Evolutionary conservation across 352 stramenopile species (phyloP).

Genomic region (Phytophthora ohioensis): DNA sequence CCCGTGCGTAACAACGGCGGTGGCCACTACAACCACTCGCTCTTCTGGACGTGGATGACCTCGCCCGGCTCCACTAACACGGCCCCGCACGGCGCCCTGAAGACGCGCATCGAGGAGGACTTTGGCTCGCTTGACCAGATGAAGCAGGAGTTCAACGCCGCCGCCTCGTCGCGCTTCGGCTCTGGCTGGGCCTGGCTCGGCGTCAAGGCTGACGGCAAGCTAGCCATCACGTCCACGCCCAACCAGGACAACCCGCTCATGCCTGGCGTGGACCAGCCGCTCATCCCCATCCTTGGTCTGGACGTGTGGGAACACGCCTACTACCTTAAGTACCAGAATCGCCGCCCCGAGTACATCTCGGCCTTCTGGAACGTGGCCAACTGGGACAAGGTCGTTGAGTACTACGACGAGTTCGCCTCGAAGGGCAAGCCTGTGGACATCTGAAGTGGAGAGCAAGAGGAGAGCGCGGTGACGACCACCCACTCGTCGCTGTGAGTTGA

Average conservation of each 20-base stretch:
- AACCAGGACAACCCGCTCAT: conserved; percentile 97
- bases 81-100: conserved; percentile 79
- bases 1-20: conserved; percentile 88
- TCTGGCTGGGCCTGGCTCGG: conserved; percentile 93
- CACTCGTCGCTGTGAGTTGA: conserved; percentile 36
- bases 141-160: conserved; percentile 90
- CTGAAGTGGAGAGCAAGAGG: conserved; percentile 59
- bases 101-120: conserved; percentile 88
- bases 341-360: conserved; percentile 95
- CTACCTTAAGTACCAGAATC: conserved; percentile 98
- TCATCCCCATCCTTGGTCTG: conserved; percentile 94
- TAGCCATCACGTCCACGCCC: conserved; percentile 95
- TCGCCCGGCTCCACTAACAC: conserved; percentile 78
- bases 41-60: conserved; percentile 96
- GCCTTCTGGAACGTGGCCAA: conserved; percentile 99
- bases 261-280: conserved; percentile 73
- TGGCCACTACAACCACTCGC: conserved; percentile 87
- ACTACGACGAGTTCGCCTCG: conserved; percentile 92
- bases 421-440: conserved; percentile 87
- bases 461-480: conserved; percentile 6
- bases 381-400: conserved; percentile 94
- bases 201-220: conserved; percentile 88
- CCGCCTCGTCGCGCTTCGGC: conserved; percentile 88
- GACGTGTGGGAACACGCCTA: conserved; percentile 98
- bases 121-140: conserved; percentile 93